Evolutionary conservation across 2,329 filamentous ascomycete genomes (phyloP), one percentile per base, ranked within the genome.

Genomic region (Endothia cerciana): DNA sequence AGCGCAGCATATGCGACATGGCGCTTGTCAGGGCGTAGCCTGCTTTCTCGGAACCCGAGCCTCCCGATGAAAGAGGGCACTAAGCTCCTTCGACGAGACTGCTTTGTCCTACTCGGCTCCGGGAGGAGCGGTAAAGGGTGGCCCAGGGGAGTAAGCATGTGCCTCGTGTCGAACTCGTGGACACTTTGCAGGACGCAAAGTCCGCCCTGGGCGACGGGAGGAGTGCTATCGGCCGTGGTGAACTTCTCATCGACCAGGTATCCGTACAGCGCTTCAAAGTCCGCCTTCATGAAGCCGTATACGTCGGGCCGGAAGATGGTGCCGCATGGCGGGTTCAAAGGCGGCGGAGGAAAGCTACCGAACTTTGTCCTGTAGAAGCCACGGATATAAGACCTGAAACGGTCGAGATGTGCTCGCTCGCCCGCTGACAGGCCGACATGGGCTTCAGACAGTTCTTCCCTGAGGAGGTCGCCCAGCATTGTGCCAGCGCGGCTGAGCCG

Each of bases 251-350:
- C 91, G 0, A 90, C 90, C 0, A 95, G 80, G 58, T 90, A 88
- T 40, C 89, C 82, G 74, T 93, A 93, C 0, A 94, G 78, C 2
- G 84, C 86, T 60, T 87, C 83, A 69, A 95, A 93, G 69, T 94
- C 91, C 41, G 82, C 78, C 49, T 85, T 84, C 85, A 94, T 89
- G 3, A 80, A 79, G 40, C 79, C 79, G 71, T 88, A 88, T 1
- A 90, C 75, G 25, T 81, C 77, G 45, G 87, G 85, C 19, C 87
- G 83, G 69, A 89, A 90, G 1, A 83, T 75, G 7, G 76, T 72
- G 63, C 77, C 80, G 41, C 17, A 60, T 25, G 78, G 75, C 1
- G 72, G 68, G 47, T 82, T 77, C 30, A 78, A 74, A 1, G 78
- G 74, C 2, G 79, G 78, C 0, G 91, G 91, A 0, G 92, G 91